These are phyloP conservation scores for Lactifluus volemus DNA, from an alignment of 768 basidiomycete genomes.

Conservation along the genomic window DNA sequence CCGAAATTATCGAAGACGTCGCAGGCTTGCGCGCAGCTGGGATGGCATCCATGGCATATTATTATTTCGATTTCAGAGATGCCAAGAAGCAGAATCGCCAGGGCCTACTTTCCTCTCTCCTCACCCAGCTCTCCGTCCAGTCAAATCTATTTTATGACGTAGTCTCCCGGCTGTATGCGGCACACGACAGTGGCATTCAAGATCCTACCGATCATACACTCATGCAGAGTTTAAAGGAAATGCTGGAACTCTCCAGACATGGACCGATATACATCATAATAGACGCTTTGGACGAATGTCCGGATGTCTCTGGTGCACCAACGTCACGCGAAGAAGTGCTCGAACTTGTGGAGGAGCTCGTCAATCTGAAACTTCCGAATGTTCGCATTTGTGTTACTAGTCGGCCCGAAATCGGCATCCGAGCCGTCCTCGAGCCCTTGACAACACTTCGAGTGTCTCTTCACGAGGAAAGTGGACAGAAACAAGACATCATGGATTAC, in stretches of 20 bases:
- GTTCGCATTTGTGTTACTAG: not conserved
- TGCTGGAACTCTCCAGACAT: not conserved
- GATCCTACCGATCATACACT: not conserved
- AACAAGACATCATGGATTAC: too few species aligned
- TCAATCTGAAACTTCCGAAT: not conserved
- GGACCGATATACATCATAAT: not conserved
- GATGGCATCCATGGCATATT: not conserved
- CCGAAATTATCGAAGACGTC: not conserved
- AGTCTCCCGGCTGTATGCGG: not conserved
- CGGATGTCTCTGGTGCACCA: not conserved
- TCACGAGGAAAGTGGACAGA: too few species aligned
- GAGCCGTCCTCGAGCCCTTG: not conserved
- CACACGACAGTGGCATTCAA: not conserved
- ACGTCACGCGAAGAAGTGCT: not conserved
- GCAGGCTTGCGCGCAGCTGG: not conserved
- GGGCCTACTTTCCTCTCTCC: not conserved
- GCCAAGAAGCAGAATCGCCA: not conserved
- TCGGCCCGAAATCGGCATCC: slow-evolving; percentile 3
- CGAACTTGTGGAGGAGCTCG: not conserved
- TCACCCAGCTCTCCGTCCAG: not conserved
- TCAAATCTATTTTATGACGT: not conserved
- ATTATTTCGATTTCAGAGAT: not conserved
- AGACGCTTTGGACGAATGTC: slow-evolving; percentile 8
- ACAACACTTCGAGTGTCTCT: not conserved
- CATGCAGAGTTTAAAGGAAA: not conserved